Evolutionary conservation across 176 grass and related monocot genomes (phyloP), one percentile per base, ranked within the genome.

Genomic region (Aegilops tauschii): DNA sequence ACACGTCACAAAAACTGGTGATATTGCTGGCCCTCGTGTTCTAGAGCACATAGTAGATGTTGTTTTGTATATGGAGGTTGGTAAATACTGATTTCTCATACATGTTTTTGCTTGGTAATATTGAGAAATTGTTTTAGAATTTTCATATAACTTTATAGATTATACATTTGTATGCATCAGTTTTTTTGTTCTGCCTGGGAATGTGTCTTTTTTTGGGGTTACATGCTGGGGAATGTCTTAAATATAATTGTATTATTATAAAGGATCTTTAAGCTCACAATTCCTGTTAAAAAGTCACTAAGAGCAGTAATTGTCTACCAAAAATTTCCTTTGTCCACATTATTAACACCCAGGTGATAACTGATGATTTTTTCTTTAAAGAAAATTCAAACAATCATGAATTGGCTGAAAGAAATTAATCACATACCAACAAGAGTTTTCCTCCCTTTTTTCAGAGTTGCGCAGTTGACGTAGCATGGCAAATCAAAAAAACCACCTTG

Each of bases 11-110:
- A 98, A 96, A 87, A 40, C 88, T 72, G 96, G 96, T 77, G 96
- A 98, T 61, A 94, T 98, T 86, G 93, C 96, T 70, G 96, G 93
- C 20, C 96, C 96, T 87, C 96, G 93, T 54, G 82, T 96, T 69
- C 88, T 98, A 68, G 96, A 98, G 88, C 93, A 98, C 86, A 98
- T 98, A 68, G 93, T 98, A 44, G 96, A 96, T 96, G 93, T 90
- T 90, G 96, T 98, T 91, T 83, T 98, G 9, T 98, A 98, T 83
- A 98, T 98, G 96, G 96, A 98, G 96, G 96, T 98, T 81, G 68
- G 81, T 84, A 47, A 87, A 52, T 68, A 50, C 61, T 74, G 45
- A 34, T 37, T 84, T 29, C 3, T 29, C 39, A 8, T 13, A 69
- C 37, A 78, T 69, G 27, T 79, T 39, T 67, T 21, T 6, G 61